Base-by-base conservation (phyloP, 225 moss, liverwort and hornwort species). In the Bryum argenteum region DNA sequence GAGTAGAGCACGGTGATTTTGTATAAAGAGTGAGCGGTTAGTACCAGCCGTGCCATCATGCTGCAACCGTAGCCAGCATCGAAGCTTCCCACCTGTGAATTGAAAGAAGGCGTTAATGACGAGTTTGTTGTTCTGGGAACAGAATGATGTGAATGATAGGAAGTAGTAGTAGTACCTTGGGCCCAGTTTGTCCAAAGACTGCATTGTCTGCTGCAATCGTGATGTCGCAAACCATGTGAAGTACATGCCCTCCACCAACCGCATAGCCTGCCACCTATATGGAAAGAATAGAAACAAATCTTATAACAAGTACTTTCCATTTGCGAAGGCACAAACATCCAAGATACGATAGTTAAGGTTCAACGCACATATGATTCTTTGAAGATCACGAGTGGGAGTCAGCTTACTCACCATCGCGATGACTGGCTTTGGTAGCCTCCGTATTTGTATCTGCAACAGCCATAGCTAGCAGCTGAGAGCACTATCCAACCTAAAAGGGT, bases 1-100 rank as follows among this genome's bases (percentile, higher is more conserved):
- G n/a, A 64, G n/a, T 41, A 28, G n/a, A 63, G 57, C 2, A 47
- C 10, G 71, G 61, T 53, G 8, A 8, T 42, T 17, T 63, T 14
- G 15, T 6, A 26, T 12, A 44, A 55, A 51, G 18, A 62, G 51
- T 14, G 43, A 52, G 38, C 12, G 57, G 51, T 47, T 41, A 44
- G 70, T 76, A 98, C 97, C 98, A 98, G 82, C 37, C 92, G 94
- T 61, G 92, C 83, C 98, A 98, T 94, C 79, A 92, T 84, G 74
- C 94, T 98, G 77, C 92, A 92, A 78, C 98, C 98, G 78, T 88
- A 98, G 67, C 98, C 98, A 59, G 98, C 98, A 87, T 98, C 98
- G 56, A 98, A 98, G 84, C 98, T 98, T 57, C 98, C 97, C 42
- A 97, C 97, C 97, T 97, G 82, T 4, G 38, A 8, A 62, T 48